These are phyloP conservation scores for Exophiala viscosa DNA, from an alignment of 2,329 filamentous ascomycete genomes.

Conservation along the genomic window DNA sequence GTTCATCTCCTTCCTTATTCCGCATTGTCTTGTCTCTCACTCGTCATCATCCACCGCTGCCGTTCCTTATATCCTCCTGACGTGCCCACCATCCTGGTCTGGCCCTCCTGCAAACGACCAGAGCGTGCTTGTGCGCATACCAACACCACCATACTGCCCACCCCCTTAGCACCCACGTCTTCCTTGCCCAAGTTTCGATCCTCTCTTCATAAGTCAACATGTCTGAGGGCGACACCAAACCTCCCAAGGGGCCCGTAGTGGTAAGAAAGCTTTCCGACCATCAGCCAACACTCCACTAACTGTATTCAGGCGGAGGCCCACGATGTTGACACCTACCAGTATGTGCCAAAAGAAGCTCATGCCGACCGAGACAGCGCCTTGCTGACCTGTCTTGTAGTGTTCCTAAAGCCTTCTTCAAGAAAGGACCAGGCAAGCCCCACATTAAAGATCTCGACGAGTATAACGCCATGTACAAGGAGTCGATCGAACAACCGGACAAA, in stretches of 20 bases:
- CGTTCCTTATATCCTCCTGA: no score
- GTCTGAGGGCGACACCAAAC: constrained; percentile 36
- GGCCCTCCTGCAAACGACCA: no score
- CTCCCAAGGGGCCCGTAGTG: constrained; percentile 37
- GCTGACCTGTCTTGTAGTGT: constrained; percentile 36
- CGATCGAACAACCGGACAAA: constrained; percentile 79
- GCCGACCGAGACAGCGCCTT: not conserved
- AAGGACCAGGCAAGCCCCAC: constrained; percentile 60
- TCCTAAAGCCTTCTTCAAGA: constrained; percentile 54
- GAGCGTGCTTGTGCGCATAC: no score
- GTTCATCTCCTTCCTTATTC: no score
- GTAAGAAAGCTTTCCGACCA: constrained; percentile 31
- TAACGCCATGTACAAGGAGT: constrained; percentile 68
- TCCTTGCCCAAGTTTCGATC: not conserved
- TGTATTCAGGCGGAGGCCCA: constrained; percentile 40
- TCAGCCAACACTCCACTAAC: constrained; percentile 9
- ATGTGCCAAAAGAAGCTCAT: not conserved
- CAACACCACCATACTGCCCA: not conserved
- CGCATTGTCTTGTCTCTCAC: no score
- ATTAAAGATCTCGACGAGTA: constrained; percentile 59
- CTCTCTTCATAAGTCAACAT: constrained; percentile 27
- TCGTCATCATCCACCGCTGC: no score
- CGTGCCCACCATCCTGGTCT: no score
- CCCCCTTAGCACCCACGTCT: not conserved
- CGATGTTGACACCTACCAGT: constrained; percentile 49